Evolutionary conservation across 768 basidiomycete species (phyloP).

Genomic region (Naganishia randhawae): DNA sequence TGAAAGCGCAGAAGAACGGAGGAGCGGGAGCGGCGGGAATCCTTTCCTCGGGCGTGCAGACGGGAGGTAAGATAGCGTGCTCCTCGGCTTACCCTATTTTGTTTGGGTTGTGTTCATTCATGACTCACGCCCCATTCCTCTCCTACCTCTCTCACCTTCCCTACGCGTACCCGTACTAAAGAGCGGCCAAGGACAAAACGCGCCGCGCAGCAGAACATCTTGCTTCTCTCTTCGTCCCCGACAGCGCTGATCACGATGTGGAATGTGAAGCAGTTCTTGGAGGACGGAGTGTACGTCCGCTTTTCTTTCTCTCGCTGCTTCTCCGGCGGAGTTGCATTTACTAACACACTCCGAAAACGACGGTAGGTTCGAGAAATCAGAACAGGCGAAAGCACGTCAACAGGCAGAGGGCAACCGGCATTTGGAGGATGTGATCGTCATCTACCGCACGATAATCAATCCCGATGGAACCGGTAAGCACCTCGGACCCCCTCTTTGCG

Average conservation of each 20-base stretch:
- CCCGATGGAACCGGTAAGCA: constrained; percentile 25
- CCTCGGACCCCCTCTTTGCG: neutral
- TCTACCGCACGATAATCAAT: constrained; percentile 64
- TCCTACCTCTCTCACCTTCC: no score
- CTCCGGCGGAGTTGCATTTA: neutral
- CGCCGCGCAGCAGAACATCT: constrained; percentile 79
- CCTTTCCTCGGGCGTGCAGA: neutral
- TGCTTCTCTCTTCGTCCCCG: constrained; percentile 93
- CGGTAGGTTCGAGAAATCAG: constrained; percentile 67
- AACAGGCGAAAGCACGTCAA: constrained; percentile 56
- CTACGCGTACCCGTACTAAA: no score
- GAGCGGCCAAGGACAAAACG: constrained; percentile 51
- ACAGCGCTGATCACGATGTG: constrained; percentile 96
- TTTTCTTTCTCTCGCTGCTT: neutral
- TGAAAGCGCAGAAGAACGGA: constrained; percentile 26
- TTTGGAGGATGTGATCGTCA: constrained; percentile 78
- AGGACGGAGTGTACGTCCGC: constrained; percentile 66
- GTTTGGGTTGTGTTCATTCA: no score
- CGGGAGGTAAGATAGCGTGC: constrained; percentile 17
- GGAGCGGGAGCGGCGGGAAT: neutral
- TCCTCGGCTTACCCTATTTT: no score
- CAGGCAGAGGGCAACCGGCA: constrained; percentile 67
- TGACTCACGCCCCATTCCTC: no score
- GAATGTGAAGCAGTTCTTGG: constrained; percentile 89
- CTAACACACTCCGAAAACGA: no score